These are phyloP conservation scores for Tetracladium marchalianum DNA, from an alignment of 495 filamentous ascomycete species.

Conservation along the genomic window DNA sequence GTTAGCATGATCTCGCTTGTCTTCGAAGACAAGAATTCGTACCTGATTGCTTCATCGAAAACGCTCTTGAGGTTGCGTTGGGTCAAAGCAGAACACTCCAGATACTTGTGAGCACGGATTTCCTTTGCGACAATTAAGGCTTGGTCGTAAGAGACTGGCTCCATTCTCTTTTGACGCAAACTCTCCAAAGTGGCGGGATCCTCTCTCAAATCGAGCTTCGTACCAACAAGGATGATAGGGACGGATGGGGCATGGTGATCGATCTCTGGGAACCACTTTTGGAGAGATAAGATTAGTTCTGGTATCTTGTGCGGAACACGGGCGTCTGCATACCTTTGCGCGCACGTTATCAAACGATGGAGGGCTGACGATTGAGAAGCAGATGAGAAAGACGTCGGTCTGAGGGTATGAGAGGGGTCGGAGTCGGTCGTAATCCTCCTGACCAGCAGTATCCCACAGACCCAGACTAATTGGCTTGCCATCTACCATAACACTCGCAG, in stretches of 20 bases:
- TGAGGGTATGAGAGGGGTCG: slow-evolving; percentile 94
- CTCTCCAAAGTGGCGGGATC: slow-evolving; percentile 70
- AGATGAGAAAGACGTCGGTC: slow-evolving; percentile 96
- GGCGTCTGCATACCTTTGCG: slow-evolving; percentile 47
- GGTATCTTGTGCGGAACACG: neutral
- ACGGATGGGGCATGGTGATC: slow-evolving; percentile 92
- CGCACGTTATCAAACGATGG: slow-evolving; percentile 97
- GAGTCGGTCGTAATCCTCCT: slow-evolving; percentile 78
- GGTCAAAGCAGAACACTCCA: slow-evolving; percentile 96
- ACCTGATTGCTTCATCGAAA: slow-evolving; percentile 94
- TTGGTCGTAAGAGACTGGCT: slow-evolving; percentile 83
- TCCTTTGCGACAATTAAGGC: slow-evolving; percentile 79
- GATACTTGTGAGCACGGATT: slow-evolving; percentile 86
- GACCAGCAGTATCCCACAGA: slow-evolving; percentile 74
- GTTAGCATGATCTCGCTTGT: neutral
- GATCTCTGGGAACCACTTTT: slow-evolving; percentile 92
- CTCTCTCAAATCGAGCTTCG: slow-evolving; percentile 92
- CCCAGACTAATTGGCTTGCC: slow-evolving; percentile 93
- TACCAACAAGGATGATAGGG: slow-evolving; percentile 94
- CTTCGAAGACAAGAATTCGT: slow-evolving; percentile 10
- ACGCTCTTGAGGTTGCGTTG: slow-evolving; percentile 95
- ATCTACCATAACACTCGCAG: slow-evolving; percentile 97
- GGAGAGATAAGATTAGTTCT: slow-evolving; percentile 9
- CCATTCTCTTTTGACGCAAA: slow-evolving; percentile 79
- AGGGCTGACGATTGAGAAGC: slow-evolving; percentile 96